phyloP scores from a whole-genome alignment of 169 alveolate genomes.

The Plasmodium adleri region DNA sequence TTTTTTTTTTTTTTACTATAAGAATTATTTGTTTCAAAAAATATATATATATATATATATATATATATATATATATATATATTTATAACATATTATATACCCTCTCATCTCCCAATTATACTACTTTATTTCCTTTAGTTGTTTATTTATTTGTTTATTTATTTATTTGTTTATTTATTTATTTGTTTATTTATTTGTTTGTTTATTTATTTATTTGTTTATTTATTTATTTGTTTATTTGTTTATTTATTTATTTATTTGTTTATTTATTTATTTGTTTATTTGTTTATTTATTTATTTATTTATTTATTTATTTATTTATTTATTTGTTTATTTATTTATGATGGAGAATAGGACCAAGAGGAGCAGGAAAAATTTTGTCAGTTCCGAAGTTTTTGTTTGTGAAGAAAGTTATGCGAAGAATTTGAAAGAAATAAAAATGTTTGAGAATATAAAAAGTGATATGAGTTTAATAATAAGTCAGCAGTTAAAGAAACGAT shows the following conservation, averaged over 20 bases:
- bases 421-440: slow-evolving; percentile 66
- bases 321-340: background rate
- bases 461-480: slow-evolving; percentile 72
- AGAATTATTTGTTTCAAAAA: no score
- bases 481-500: slow-evolving; percentile 50
- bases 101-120: no score
- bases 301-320: background rate
- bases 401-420: slow-evolving; percentile 14
- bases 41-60: no score
- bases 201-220: background rate
- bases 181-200: no score
- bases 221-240: background rate
- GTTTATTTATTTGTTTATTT: no score
- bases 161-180: no score
- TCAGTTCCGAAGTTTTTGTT: background rate
- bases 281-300: no score
- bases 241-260: background rate
- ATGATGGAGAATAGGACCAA: slow-evolving; percentile 30
- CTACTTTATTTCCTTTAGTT: no score
- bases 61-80: no score
- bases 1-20: no score
- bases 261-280: no score
- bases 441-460: slow-evolving; percentile 75
- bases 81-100: no score
- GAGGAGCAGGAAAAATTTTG: background rate